Base-by-base conservation (phyloP, 2,329 filamentous ascomycete species). In the Scedosporium aurantiacum region DNA sequence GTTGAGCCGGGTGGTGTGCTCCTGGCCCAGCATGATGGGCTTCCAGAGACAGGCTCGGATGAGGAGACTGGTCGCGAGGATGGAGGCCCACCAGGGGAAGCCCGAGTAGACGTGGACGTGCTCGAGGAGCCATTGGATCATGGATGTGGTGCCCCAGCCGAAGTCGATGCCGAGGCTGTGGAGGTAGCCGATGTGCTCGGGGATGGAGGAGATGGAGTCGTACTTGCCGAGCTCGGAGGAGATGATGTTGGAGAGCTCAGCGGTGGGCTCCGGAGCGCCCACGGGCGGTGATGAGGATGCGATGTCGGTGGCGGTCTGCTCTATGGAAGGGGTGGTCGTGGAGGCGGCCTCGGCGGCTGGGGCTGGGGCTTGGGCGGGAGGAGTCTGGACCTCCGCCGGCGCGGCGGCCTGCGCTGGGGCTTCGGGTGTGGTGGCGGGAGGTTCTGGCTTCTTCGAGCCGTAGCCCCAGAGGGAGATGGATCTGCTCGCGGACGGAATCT, bases 101-200 rank as follows among this genome's bases (percentile, higher is more conserved):
- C 88, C 90, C 1, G 73, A 76, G 67, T 81, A 87, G 64, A 97
- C 78, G 74, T 99, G 91, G 47, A 95, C 71, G 70, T 93, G 85
- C 77, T 99, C 94, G 10, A 97, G 75, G 2, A 83, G 23, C 79
- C 82, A 92, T 75, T 97, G 81, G 72, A 94, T 85, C 16, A 84
- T 66, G 3, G 86, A 76, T 0, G 91, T 90, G 4, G 89, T 84
- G 16, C 93, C 93, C 77, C 79, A 92, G 70, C 93, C 91, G 69
- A 88, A 97, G 68, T 97, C 90, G 23, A 99, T 77, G 3, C 94
- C 94, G 10, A 97, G 78, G 5, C 84, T 81, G 67, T 89, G 84
- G 63, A 99, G 78, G 69, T 92, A 97, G 64, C 94, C 94, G 63
- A 96, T 83, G 58, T 84, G 79, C 69, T 93, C 88, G 41, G 88